Base-by-base conservation (phyloP, 106 monocot genomes). In the Chionographis japonica region DNA sequence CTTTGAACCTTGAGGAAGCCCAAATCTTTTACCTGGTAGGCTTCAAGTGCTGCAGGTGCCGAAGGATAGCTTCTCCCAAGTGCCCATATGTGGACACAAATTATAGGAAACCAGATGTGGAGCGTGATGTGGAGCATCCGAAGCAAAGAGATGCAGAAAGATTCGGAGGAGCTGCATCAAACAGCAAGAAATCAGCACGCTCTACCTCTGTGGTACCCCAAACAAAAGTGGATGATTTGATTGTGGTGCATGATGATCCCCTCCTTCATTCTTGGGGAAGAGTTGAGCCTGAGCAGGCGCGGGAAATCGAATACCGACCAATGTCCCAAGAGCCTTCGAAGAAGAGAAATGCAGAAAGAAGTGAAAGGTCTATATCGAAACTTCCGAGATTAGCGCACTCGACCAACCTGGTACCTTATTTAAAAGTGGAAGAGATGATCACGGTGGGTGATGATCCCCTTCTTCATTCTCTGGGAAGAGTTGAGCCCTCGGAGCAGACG, bases 11-110 rank as follows among this genome's bases (percentile, higher is more conserved):
- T 15, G 61, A 86, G 70, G 91, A 95, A 84, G 51, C 77, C 4
- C 71, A 84, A 62, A 68, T 91, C 15, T 60, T 52, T 55, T 72
- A 88, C 13, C 66, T 95, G 68, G 65, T 88, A 4, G 88, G 88
- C 8, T 95, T 81, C 72, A 88, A 88, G 54, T 95, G 95, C 59
- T 76, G 79, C 64, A 88, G 75, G 60, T 91, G 94, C 59, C 83
- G 88, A 15, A 85, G 86, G 68, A 84, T 72, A 63, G 46, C 54
- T 52, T 79, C 68, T 52, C 84, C 91, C 1, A 79, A 52, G 36
- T 95, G 95, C 54, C 95, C 95, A 19, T 84, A 83, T 72, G 61
- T 18, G 6, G 56, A 80, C 2, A 18, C 66, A 4, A 55, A 66
- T 37, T 74, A 62, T 58, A 78, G 52, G 20, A 76, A 66, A 57